A percentile compares a stretch with the other conserved stretches of the same genome.
phyloP scores from a whole-genome alignment of 805 yeast species.

The Torulaspora indica region DNA sequence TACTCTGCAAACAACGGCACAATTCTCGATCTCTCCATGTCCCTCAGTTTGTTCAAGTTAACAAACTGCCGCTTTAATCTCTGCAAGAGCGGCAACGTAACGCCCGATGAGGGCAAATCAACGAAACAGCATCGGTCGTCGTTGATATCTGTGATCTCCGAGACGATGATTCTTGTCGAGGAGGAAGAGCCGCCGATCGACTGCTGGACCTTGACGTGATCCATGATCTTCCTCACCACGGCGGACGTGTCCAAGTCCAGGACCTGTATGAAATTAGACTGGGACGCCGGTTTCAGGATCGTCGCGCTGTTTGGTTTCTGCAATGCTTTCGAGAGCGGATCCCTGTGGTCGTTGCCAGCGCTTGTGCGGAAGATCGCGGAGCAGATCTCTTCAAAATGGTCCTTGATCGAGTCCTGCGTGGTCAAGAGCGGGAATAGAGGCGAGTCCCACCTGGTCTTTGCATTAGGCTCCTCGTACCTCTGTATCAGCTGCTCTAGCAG shows the following conservation, averaged over 20 bases:
- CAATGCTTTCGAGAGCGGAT: conserved; percentile 51
- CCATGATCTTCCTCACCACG: conserved; percentile 58
- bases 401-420: conserved; percentile 41
- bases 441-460: conserved; percentile 85
- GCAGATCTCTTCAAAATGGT: conserved; percentile 62
- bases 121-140: conserved; percentile 42
- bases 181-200: conserved; percentile 48
- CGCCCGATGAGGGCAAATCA: conserved; percentile 56
- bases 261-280: conserved; percentile 69
- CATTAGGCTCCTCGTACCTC: conserved; percentile 92
- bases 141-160: conserved; percentile 38
- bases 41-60: conserved; percentile 73
- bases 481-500: conserved; percentile 64
- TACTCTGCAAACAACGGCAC: conserved; percentile 73
- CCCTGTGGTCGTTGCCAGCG: conserved; percentile 28
- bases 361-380: conserved; percentile 45
- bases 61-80: conserved; percentile 79
- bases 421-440: conserved; percentile 70
- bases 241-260: conserved; percentile 66
- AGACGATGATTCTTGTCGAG: conserved; percentile 42
- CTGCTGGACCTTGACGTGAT: conserved; percentile 37
- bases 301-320: conserved; percentile 80
- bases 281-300: conserved; percentile 70
- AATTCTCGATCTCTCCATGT: conserved; percentile 65
- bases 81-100: conserved; percentile 74